Base-by-base conservation (phyloP, 139 green algal genomes). In the Zygnema circumcarinatum region DNA sequence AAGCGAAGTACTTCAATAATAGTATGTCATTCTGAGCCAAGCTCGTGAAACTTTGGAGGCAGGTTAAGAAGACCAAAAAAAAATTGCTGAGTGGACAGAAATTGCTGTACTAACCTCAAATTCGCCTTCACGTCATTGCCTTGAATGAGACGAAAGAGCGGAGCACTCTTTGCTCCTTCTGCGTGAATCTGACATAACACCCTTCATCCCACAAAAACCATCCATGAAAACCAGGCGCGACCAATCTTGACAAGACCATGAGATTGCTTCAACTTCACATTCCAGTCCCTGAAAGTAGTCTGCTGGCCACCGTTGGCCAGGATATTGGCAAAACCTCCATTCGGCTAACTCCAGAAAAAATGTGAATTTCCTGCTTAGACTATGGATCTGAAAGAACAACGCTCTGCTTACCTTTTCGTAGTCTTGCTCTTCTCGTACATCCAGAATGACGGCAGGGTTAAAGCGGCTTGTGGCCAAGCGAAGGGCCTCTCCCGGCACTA, bases 361-460 rank as follows among this genome's bases (percentile, higher is more conserved):
- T n/a, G n/a, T n/a, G n/a, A n/a, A n/a, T n/a, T n/a, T n/a, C n/a
- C n/a, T n/a, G n/a, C n/a, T n/a, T n/a, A n/a, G n/a, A n/a, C n/a
- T n/a, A n/a, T n/a, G n/a, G n/a, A n/a, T n/a, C n/a, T n/a, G n/a
- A n/a, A n/a, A n/a, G n/a, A n/a, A n/a, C n/a, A n/a, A n/a, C n/a
- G n/a, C n/a, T n/a, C n/a, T n/a, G n/a, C n/a, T n/a, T n/a, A 78
- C 69, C 69, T 78, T 20, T 41, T 78, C 69, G 69, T 78, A 78
- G 69, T 78, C 69, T 41, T 41, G 35, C 36, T 39, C 16, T 20
- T 78, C 69, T 39, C 36, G 3, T 25, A 78, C 69, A 78, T 78
- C 69, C 69, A 78, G 16, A 22, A 78, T 3, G 35, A 78, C 16
- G 7, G 69, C 16, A 52, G 35, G 35, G 16, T 62, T 62, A 25